A percentile compares a stretch with the other conserved stretches of the same genome.
phyloP scores from a whole-genome alignment of 768 basidiomycete genomes.

The Nidula microcarpa region DNA sequence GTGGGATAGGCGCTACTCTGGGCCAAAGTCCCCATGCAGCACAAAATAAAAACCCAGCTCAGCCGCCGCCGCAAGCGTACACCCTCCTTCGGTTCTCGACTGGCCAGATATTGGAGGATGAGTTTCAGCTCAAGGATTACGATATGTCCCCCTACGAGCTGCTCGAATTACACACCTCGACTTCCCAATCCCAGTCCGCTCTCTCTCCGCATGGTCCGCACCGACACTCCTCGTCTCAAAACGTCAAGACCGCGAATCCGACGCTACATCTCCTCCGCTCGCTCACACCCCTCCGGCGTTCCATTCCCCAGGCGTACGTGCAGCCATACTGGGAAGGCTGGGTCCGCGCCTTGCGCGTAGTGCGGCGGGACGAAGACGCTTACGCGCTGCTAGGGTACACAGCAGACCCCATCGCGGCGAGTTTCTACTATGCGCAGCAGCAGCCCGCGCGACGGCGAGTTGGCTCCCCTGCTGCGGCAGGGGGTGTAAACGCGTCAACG shows the following conservation, averaged over 20 bases:
- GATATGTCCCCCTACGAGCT: constrained; percentile 59
- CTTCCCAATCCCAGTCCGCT: constrained; percentile 1
- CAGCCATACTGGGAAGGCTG: constrained; percentile 58
- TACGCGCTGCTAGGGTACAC: background rate
- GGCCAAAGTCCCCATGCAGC: background rate
- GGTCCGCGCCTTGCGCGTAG: constrained; percentile 41
- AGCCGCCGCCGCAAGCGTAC: constrained; percentile 3
- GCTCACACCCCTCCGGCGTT: constrained; percentile 31
- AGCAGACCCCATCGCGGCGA: background rate
- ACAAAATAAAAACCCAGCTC: background rate
- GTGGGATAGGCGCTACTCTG: background rate
- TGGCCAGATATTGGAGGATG: constrained; percentile 68
- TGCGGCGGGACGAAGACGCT: constrained; percentile 20
- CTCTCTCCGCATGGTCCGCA: background rate
- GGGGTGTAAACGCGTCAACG: no score
- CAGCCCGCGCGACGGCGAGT: background rate
- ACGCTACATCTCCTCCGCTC: constrained; percentile 1
- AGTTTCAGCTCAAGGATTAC: constrained; percentile 54
- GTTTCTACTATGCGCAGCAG: background rate
- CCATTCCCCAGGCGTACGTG: constrained; percentile 31
- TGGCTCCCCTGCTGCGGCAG: no score
- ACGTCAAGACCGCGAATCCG: background rate
- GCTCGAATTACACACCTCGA: constrained; percentile 57
- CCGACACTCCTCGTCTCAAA: background rate
- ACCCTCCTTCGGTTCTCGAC: constrained; percentile 65